Conservation (phyloP, 345 rosid genomes). For the Carallia brachiata region DNA sequence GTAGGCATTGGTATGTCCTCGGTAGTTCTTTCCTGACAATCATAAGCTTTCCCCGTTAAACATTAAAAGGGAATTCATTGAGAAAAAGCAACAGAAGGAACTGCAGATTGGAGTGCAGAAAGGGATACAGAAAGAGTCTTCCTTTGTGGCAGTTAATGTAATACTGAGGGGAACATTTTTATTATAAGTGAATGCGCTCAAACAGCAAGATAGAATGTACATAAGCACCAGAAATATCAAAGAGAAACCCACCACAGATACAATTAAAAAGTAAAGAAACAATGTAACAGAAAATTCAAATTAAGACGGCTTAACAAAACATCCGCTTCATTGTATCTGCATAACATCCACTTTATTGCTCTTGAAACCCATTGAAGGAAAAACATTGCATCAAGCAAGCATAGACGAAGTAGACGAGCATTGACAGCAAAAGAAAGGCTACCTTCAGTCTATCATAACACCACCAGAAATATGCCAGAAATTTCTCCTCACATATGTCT, state of each 20-base stretch:
- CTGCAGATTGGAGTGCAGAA: too few species aligned
- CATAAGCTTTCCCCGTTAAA: slow-evolving; percentile 2
- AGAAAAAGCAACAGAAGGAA: not conserved
- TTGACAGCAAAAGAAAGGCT: not conserved
- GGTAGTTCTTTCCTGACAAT: slow-evolving; percentile 58
- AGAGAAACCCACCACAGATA: not conserved
- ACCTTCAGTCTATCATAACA: slow-evolving; percentile 92
- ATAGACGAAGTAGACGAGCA: not conserved
- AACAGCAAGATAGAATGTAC: not conserved
- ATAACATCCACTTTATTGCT: not conserved
- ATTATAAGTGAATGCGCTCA: not conserved
- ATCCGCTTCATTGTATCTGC: not conserved
- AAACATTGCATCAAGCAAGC: not conserved
- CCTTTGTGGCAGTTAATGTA: too few species aligned
- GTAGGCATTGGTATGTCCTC: slow-evolving; percentile 88
- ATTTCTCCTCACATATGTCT: slow-evolving; percentile 81
- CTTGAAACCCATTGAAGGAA: not conserved
- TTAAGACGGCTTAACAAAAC: not conserved
- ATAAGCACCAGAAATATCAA: not conserved
- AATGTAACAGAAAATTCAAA: not conserved
- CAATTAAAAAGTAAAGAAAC: too few species aligned
- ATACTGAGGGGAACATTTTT: not conserved
- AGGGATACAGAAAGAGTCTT: too few species aligned
- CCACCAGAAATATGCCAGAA: slow-evolving; percentile 94
- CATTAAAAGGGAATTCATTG: not conserved